phyloP scores from a whole-genome alignment of 2,329 filamentous ascomycete genomes.

The Trichoderma aggressivum region DNA sequence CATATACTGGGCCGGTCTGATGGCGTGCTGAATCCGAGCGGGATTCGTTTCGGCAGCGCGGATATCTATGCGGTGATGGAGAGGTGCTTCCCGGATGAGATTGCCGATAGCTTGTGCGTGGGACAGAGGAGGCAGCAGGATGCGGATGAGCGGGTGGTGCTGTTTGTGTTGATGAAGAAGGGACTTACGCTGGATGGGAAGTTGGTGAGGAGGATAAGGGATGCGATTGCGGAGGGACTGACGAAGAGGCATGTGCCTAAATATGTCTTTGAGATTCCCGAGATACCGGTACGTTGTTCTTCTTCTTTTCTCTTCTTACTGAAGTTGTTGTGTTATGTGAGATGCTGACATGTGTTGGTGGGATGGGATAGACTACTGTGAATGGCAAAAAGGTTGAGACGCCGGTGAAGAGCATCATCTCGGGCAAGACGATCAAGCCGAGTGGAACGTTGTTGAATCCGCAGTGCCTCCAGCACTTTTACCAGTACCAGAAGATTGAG shows the following conservation, averaged over 20 bases:
- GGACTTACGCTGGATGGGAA: constrained; percentile 52
- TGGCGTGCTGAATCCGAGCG: constrained; percentile 75
- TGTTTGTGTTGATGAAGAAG: constrained; percentile 55
- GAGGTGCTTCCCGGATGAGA: constrained; percentile 56
- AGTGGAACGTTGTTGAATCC: constrained; percentile 77
- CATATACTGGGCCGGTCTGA: constrained; percentile 69
- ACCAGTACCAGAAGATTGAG: constrained; percentile 57
- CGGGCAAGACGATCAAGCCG: constrained; percentile 67
- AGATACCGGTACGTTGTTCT: constrained; percentile 65
- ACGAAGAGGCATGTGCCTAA: constrained; percentile 74
- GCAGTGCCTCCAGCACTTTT: constrained; percentile 71
- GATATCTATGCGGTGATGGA: constrained; percentile 78
- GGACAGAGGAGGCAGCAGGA: constrained; percentile 66
- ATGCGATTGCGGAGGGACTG: constrained; percentile 61
- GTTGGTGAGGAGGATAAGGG: constrained; percentile 59
- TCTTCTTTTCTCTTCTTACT: background rate
- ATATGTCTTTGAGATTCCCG: constrained; percentile 75
- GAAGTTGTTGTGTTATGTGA: background rate
- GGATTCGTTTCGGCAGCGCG: constrained; percentile 74
- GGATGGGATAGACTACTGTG: constrained; percentile 63
- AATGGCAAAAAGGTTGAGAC: constrained; percentile 84
- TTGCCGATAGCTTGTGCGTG: constrained; percentile 75
- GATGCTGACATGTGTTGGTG: constrained; percentile 23
- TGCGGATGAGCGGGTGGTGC: constrained; percentile 51
- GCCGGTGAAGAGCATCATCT: constrained; percentile 81